Conservation (phyloP, 2,329 filamentous ascomycete genomes). For the Trichothecium roseum region DNA sequence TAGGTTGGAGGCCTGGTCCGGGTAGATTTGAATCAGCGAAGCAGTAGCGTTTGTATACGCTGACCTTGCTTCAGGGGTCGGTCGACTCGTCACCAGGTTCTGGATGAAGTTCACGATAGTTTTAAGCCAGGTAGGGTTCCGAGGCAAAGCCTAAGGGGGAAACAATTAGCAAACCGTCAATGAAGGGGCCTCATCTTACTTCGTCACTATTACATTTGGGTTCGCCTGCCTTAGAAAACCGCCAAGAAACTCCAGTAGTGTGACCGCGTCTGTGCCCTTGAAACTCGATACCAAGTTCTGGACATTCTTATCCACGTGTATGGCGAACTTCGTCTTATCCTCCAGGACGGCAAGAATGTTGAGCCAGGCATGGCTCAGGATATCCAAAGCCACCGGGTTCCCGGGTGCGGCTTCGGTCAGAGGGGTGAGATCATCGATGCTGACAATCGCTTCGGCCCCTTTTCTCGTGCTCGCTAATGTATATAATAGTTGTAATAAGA, state of each 20-base stretch:
- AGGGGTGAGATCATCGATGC: conserved; percentile 39
- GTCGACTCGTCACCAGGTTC: conserved; percentile 42
- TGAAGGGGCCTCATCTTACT: not conserved
- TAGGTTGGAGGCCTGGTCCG: conserved; percentile 29
- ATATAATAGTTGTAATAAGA: conserved; percentile 47
- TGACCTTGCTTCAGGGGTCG: conserved; percentile 42
- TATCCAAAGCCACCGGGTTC: conserved; percentile 41
- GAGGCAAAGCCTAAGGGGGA: conserved; percentile 19
- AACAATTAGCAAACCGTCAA: not conserved
- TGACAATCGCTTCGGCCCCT: conserved; percentile 38
- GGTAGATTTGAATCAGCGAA: conserved; percentile 46
- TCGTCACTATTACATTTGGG: conserved; percentile 28
- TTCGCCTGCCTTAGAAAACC: conserved; percentile 39
- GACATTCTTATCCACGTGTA: conserved; percentile 36
- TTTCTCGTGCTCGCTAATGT: conserved; percentile 40
- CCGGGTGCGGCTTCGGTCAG: conserved; percentile 47
- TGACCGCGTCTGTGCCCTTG: conserved; percentile 48
- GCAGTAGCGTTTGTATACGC: conserved; percentile 51
- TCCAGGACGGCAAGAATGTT: conserved; percentile 27
- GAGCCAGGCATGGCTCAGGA: conserved; percentile 47
- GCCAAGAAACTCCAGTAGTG: conserved; percentile 46
- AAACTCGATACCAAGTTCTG: conserved; percentile 41
- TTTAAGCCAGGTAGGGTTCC: conserved; percentile 43
- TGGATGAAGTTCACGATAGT: conserved; percentile 36
- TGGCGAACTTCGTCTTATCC: conserved; percentile 18